Percentiles rank a stretch among this genome's conserved stretches.
phyloP scores from a whole-genome alignment of 148 eudicot species.

The Silene uniflora region DNA sequence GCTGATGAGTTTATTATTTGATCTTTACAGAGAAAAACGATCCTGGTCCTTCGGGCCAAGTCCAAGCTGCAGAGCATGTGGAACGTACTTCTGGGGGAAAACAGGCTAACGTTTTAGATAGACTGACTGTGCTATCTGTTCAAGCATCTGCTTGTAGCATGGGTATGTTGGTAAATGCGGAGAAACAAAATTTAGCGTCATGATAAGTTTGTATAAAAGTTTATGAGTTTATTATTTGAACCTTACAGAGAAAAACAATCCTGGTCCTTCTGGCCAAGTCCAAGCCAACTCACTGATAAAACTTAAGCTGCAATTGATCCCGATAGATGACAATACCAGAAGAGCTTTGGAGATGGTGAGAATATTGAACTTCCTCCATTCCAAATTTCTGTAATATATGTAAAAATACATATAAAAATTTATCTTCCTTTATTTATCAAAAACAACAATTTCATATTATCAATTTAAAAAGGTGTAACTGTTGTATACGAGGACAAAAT shows the following conservation, averaged over 20 bases:
- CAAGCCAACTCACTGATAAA: conserved; percentile 38
- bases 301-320: conserved; percentile 89
- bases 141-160: conserved; percentile 23
- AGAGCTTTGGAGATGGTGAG: conserved; percentile 80
- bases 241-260: conserved; percentile 42
- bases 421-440: too few species aligned
- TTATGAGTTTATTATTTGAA: conserved; percentile 7
- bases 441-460: not conserved
- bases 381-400: not conserved
- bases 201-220: conserved; percentile 18
- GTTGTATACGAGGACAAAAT: not conserved
- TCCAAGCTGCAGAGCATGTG: conserved; percentile 85
- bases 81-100: conserved; percentile 61
- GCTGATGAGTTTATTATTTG: conserved; percentile 5
- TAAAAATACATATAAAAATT: not conserved
- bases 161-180: conserved; percentile 21
- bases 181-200: not conserved
- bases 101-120: conserved; percentile 41
- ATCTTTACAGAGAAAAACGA: conserved; percentile 40
- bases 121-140: conserved; percentile 33
- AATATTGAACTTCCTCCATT: not conserved
- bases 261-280: conserved; percentile 36
- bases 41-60: conserved; percentile 38
- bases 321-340: conserved; percentile 78
- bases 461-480: not conserved